Base-by-base conservation (phyloP, 1,284 basidiomycete species). In the Cerioporus squamosus region DNA sequence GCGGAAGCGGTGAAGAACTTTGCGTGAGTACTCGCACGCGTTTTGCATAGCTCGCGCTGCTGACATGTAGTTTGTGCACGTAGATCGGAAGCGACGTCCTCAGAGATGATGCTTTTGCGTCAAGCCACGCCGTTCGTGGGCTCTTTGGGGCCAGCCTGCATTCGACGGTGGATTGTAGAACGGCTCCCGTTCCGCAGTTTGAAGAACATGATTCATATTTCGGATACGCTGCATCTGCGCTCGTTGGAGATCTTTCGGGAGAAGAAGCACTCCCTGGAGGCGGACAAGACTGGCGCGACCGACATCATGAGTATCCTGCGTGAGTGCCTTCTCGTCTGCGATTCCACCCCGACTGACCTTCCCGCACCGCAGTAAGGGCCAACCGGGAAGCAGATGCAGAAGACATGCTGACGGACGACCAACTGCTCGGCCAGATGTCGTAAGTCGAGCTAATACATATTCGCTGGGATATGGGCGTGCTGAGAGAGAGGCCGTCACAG, bases 301-400 rank as follows among this genome's bases (percentile, higher is more conserved):
- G 81, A 82, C 62, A 70, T 81, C 42, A 75, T 81, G 57, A 79
- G 76, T 51, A 70, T 81, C 17, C 52, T 74, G 10, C 53, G 74
- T 83, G 51, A 64, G 79, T 69, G 20, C 22, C 2, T 10, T 2
- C 10, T 58, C 5, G 60, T 51, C 17, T 6, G 29, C 18, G 2
- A 8, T 0, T 36, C 31, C 15, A 36, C 7, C 12, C 22, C 22
- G 22, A 12, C 18, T 9, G 14, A 53, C 12, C 36, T n/a, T 9
- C 42, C 31, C 9, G 10, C 15, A 2, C 23, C 6, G 4, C 17
- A 70, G 69, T 70, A 12, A 55, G 61, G 33, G 67, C 66, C 18
- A 70, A 74, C 33, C 63, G 62, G 53, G 43, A 44, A 2, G 64
- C 58, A 1, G 52, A 60, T 1, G 64, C 55, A 15, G 63, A 63